Base-by-base conservation (phyloP, 257 asterid species). In the Solanum pinnatisectum region DNA sequence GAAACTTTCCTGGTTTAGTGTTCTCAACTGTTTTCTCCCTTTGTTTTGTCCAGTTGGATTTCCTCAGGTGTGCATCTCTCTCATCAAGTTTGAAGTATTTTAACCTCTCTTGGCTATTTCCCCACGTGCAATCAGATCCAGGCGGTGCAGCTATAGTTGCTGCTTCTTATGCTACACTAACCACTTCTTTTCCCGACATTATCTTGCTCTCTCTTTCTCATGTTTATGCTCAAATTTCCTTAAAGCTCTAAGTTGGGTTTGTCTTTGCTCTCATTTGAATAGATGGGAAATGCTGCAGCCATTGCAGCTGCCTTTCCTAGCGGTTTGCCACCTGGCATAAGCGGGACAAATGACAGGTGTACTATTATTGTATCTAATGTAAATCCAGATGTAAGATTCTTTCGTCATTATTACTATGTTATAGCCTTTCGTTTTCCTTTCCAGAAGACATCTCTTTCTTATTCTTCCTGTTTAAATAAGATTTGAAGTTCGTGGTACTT, bases 221-320 rank as follows among this genome's bases (percentile, higher is more conserved):
- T 49, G 86, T 49, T 82, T 32, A 82, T 4, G 1, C 86, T 30
- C 6, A 32, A 81, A 49, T 82, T 52, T 82, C 70, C 86, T 32
- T 82, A 49, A 44, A 18, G 4, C 40, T 82, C 86, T 82, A 82
- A 46, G 44, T 16, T 32, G 86, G 44, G 32, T 82, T 82, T 40
- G 36, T 77, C 60, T 82, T 49, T 82, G 70, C 70, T 30, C 20
- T 49, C 65, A 65, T 60, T 88, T 25, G 70, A 88, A 52, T 89
- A 96, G 99, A 91, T 96, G 94, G 94, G 98, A 73, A 96, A 95
- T 93, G 97, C 99, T 87, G 98, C 99, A 90, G 98, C 97, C 14
- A 93, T 97, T 86, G 95, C 98, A 88, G 94, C 99, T 92, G 99
- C 99, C 63, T 97, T 97, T 93, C 98, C 98, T 90, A 96, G 98